A percentile compares a stretch with the other conserved stretches of the same genome.
Conservation (phyloP, 2,329 filamentous ascomycete genomes). For the Neonectria punicea region DNA sequence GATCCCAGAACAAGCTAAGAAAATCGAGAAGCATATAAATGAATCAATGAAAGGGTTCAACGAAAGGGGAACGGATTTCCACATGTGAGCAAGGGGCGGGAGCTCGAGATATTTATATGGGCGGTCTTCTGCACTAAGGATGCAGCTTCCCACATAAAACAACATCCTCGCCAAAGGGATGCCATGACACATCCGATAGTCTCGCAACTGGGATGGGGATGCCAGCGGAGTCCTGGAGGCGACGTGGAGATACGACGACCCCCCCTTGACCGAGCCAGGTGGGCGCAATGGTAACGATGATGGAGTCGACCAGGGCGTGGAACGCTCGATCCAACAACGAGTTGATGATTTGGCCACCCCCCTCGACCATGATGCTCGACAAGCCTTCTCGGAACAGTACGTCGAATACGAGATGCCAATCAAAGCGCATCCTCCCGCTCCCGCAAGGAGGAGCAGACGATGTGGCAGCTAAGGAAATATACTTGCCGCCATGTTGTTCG, state of each 20-base stretch:
- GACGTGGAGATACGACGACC: constrained; percentile 79
- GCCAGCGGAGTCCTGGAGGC: constrained; percentile 61
- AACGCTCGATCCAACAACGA: constrained; percentile 74
- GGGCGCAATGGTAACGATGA: constrained; percentile 90
- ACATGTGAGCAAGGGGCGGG: constrained; percentile 2
- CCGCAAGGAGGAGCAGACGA: constrained; percentile 42
- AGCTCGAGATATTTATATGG: constrained; percentile 30
- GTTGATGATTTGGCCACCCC: constrained; percentile 85
- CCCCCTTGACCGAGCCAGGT: constrained; percentile 89
- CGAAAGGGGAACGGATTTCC: neutral
- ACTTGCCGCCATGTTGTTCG: constrained; percentile 63
- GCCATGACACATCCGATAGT: constrained; percentile 76
- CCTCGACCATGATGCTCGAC: constrained; percentile 89
- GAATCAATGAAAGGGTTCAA: neutral
- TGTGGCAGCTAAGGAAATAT: constrained; percentile 53
- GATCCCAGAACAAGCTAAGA: neutral
- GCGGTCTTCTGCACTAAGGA: constrained; percentile 30
- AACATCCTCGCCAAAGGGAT: constrained; percentile 82
- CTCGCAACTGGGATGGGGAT: constrained; percentile 70
- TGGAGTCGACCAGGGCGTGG: constrained; percentile 73
- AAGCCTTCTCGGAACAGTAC: constrained; percentile 70
- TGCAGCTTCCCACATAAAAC: constrained; percentile 78
- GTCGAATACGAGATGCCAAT: constrained; percentile 73
- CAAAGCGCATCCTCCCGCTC: constrained; percentile 57
- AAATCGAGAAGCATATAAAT: neutral